phyloP scores from a whole-genome alignment of 2,329 filamentous ascomycete genomes.

The Gaeumannomyces tritici region DNA sequence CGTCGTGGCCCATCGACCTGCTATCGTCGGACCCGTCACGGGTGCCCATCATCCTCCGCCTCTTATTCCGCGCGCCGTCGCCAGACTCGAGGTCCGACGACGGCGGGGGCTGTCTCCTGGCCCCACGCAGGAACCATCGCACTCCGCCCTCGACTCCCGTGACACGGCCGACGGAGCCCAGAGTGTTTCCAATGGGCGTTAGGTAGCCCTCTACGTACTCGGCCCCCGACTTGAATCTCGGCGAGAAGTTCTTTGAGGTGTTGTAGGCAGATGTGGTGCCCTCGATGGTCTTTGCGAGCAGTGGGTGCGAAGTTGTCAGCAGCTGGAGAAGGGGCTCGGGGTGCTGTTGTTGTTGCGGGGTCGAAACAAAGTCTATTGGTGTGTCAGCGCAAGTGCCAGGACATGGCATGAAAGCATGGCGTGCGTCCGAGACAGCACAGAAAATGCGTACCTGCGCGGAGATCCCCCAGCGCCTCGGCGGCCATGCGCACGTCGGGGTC shows the following conservation, averaged over 20 bases:
- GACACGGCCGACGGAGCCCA: slow-evolving; percentile 71
- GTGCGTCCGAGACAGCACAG: neutral
- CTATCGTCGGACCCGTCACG: slow-evolving; percentile 13
- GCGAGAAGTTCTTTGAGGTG: slow-evolving; percentile 81
- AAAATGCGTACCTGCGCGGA: slow-evolving; percentile 54
- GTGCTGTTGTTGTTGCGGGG: slow-evolving; percentile 33
- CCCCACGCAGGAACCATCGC: slow-evolving; percentile 61
- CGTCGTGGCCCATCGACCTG: slow-evolving; percentile 15
- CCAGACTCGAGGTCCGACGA: slow-evolving; percentile 36
- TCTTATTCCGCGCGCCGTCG: slow-evolving; percentile 41
- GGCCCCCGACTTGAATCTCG: slow-evolving; percentile 78
- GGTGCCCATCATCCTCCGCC: slow-evolving; percentile 37
- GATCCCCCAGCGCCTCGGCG: slow-evolving; percentile 65
- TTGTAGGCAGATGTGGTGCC: slow-evolving; percentile 79
- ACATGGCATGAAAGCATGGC: neutral
- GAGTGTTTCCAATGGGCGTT: slow-evolving; percentile 76
- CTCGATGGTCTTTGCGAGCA: slow-evolving; percentile 77
- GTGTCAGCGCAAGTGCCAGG: slow-evolving; percentile 9
- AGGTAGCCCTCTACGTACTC: slow-evolving; percentile 87
- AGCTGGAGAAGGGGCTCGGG: slow-evolving; percentile 76
- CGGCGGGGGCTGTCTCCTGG: slow-evolving; percentile 16
- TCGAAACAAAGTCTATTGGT: slow-evolving; percentile 51
- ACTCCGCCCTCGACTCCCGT: slow-evolving; percentile 85
- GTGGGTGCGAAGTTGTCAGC: slow-evolving; percentile 78
- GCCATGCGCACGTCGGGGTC: slow-evolving; percentile 61